Percentiles rank a stretch among this genome's conserved stretches.
phyloP scores from a whole-genome alignment of 805 yeast genomes.

The Starmerella asiatica region DNA sequence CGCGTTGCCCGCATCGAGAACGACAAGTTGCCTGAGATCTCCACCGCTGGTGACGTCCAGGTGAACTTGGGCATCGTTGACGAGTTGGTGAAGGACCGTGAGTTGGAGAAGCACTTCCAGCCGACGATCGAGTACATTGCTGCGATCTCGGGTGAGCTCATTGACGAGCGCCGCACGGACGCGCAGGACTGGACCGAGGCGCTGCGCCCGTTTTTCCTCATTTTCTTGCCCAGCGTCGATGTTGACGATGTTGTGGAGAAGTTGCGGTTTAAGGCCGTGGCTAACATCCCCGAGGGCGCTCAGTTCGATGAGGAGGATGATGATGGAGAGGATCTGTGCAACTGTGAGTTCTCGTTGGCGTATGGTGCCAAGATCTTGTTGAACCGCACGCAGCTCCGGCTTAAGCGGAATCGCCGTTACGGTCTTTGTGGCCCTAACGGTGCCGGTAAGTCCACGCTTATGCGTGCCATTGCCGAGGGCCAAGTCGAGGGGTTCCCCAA shows the following conservation, averaged over 20 bases:
- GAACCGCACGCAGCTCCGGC: slow-evolving; percentile 98
- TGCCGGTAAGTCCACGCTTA: slow-evolving; percentile 98
- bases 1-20: slow-evolving; percentile 97
- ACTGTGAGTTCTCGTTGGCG: slow-evolving; percentile 99
- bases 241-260: slow-evolving; percentile 84
- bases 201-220: slow-evolving; percentile 86
- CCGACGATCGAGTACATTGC: slow-evolving; percentile 72
- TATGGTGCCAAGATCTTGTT: slow-evolving; percentile 99
- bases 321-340: slow-evolving; percentile 99
- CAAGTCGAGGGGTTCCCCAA: slow-evolving; percentile 99
- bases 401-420: slow-evolving; percentile 91
- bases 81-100: slow-evolving; percentile 53
- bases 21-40: slow-evolving; percentile 88
- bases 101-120: slow-evolving; percentile 60
- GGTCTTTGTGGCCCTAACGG: slow-evolving; percentile 99
- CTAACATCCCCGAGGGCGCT: slow-evolving; percentile 96
- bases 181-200: slow-evolving; percentile 82
- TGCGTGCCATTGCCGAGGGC: slow-evolving; percentile 95
- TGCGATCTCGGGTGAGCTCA: slow-evolving; percentile 96
- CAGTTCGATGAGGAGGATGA: slow-evolving; percentile 80
- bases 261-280: slow-evolving; percentile 91
- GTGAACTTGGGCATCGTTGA: slow-evolving; percentile 77
- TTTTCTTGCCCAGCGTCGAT: slow-evolving; percentile 85
- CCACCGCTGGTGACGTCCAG: slow-evolving; percentile 93
- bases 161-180: slow-evolving; percentile 93